Base-by-base conservation (phyloP, 1,284 basidiomycete species). In the Crepidotus sp. region DNA sequence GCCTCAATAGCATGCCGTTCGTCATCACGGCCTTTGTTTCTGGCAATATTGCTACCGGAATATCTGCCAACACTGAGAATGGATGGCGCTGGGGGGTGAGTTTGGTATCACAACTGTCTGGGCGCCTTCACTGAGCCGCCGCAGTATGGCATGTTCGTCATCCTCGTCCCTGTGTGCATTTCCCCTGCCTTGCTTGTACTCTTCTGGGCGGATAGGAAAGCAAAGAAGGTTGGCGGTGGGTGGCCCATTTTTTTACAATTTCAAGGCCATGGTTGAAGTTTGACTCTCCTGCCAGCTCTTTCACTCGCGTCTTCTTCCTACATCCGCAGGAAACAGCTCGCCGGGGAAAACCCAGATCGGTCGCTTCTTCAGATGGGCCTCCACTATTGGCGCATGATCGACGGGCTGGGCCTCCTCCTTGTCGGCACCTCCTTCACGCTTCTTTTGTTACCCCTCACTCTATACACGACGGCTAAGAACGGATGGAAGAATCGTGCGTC, bases 391-490 rank as follows among this genome's bases (percentile, higher is more conserved):
- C 34, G 63, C 67, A 42, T 49, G 19, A 60, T 73, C 19, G 71
- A 72, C 48, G 47, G 70, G 19, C 49, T 77, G 34, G 81, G 80
- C 13, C 68, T 83, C 18, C 31, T 75, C 30, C 67, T 83, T 33
- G 66, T 83, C 45, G 76, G 70, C 4, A 63, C 68, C 8, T 69
- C 71, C 0, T 62, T 75, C 36, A 62, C 68, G 2, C 65, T 79
- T 18, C 67, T 83, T 47, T 66, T 83, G n/a, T 59, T 80, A 3
- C 80, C 80, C 0, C 64, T 81, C 30, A 76, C 77, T 1, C 65
- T 83, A 13, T 59, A 61, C 9, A 61, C 64, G 25, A 58, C 58
- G 14, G 67, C 65, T 8, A 58, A 61, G 11, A 56, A 61, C 27
- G 53, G 59, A 21, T 67, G 65, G 66, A 48, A 59, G 21, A 65